These are phyloP conservation scores for Xylariomycetidae sp. DNA, from an alignment of 2,329 filamentous ascomycete species.

Conservation along the genomic window DNA sequence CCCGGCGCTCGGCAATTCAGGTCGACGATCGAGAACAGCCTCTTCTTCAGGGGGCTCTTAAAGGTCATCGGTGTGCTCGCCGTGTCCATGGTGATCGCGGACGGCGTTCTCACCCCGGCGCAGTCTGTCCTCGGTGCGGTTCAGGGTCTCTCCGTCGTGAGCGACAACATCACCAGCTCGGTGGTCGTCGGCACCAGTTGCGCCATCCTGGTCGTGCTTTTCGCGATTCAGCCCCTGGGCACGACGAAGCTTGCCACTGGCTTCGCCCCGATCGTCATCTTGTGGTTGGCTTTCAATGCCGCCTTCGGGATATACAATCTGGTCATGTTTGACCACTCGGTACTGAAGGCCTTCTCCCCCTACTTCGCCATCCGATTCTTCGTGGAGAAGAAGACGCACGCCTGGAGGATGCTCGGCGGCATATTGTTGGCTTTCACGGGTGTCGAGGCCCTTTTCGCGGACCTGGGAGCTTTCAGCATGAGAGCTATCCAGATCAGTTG, in stretches of 20 bases:
- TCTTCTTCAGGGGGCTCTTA: conserved; percentile 45
- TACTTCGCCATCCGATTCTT: conserved; percentile 59
- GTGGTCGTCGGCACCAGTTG: conserved; percentile 62
- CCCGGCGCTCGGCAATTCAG: conserved; percentile 48
- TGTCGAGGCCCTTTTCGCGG: conserved; percentile 75
- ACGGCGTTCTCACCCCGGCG: conserved; percentile 64
- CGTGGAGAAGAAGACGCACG: conserved; percentile 51
- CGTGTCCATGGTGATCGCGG: conserved; percentile 62
- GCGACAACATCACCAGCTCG: conserved; percentile 47
- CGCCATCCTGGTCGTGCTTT: conserved; percentile 59
- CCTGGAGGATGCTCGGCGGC: conserved; percentile 64
- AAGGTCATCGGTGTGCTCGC: conserved; percentile 61
- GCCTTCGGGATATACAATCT: conserved; percentile 62
- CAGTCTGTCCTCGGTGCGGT: conserved; percentile 67
- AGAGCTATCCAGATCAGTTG: conserved; percentile 69
- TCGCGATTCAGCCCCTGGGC: conserved; percentile 61
- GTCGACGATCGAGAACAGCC: conserved; percentile 53
- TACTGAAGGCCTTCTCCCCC: conserved; percentile 53
- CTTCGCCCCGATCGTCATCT: conserved; percentile 63
- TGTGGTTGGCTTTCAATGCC: conserved; percentile 63
- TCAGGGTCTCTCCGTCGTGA: conserved; percentile 57
- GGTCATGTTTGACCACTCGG: conserved; percentile 44
- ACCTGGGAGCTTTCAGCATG: conserved; percentile 69
- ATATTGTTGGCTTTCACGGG: conserved; percentile 72
- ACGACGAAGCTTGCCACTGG: conserved; percentile 53